Percentiles rank a stretch among this genome's conserved stretches.
These are phyloP conservation scores for Wickerhamiella domercqiae DNA, from an alignment of 805 yeast species.

Conservation along the genomic window DNA sequence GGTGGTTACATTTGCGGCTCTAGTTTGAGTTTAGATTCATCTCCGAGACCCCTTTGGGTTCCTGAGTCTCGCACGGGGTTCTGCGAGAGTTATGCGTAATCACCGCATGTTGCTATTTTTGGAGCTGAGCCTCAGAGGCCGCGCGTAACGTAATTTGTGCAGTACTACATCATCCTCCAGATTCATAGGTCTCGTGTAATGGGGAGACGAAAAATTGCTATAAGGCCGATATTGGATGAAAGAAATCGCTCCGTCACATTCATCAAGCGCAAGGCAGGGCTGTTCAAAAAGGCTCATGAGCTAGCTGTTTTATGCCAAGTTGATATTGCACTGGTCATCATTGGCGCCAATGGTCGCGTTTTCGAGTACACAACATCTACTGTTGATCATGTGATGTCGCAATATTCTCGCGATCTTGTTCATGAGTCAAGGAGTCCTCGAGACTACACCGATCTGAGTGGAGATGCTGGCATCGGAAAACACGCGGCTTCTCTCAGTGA, in stretches of 20 bases:
- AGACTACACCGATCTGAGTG: constrained; percentile 1
- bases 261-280: constrained; percentile 85
- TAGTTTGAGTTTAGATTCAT: too few species aligned
- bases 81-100: too few species aligned
- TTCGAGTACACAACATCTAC: constrained; percentile 66
- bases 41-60: too few species aligned
- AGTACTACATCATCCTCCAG: too few species aligned
- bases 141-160: too few species aligned
- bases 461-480: constrained; percentile 1
- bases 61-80: too few species aligned
- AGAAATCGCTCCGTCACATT: constrained; percentile 63
- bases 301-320: constrained; percentile 83
- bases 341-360: constrained; percentile 62
- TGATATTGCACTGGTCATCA: constrained; percentile 77
- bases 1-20: too few species aligned
- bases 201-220: constrained; percentile 96
- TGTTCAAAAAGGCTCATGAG: constrained; percentile 69
- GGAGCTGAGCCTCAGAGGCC: neutral
- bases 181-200: too few species aligned
- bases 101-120: neutral
- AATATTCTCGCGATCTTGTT: constrained; percentile 18
- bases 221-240: constrained; percentile 81
- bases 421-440: neutral
- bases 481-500: neutral
- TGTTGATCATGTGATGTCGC: constrained; percentile 34